These are phyloP conservation scores for Polygonum maritimum DNA, from an alignment of 148 eudicot species.

Conservation along the genomic window DNA sequence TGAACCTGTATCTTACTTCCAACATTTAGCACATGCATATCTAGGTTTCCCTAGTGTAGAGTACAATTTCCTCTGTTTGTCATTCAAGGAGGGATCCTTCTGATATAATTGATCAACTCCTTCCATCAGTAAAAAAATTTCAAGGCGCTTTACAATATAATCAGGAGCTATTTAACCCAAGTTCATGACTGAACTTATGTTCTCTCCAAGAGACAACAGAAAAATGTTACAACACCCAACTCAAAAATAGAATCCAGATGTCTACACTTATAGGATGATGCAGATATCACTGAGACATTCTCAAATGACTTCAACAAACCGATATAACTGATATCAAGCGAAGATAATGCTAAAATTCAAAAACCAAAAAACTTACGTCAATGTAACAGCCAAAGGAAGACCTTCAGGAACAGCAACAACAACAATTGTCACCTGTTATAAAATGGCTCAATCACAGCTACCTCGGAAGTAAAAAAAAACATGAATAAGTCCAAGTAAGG, in stretches of 20 bases:
- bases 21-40: neutral
- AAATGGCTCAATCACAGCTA: conserved; percentile 15
- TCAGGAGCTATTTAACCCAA: neutral
- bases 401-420: conserved; percentile 99
- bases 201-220: neutral
- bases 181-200: neutral
- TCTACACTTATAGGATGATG: neutral
- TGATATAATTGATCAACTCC: neutral
- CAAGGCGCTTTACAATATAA: too few species aligned
- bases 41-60: neutral
- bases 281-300: neutral
- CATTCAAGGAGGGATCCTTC: neutral
- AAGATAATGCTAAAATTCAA: neutral
- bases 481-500: conserved; percentile 1
- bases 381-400: conserved; percentile 94
- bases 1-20: neutral
- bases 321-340: neutral
- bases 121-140: neutral
- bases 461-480: neutral
- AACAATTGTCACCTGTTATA: conserved; percentile 84
- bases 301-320: neutral
- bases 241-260: neutral
- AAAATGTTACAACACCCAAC: neutral
- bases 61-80: neutral
- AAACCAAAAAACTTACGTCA: conserved; percentile 50